Conservation (phyloP, 352 stramenopile species). For the Phytophthora aleatoria region DNA sequence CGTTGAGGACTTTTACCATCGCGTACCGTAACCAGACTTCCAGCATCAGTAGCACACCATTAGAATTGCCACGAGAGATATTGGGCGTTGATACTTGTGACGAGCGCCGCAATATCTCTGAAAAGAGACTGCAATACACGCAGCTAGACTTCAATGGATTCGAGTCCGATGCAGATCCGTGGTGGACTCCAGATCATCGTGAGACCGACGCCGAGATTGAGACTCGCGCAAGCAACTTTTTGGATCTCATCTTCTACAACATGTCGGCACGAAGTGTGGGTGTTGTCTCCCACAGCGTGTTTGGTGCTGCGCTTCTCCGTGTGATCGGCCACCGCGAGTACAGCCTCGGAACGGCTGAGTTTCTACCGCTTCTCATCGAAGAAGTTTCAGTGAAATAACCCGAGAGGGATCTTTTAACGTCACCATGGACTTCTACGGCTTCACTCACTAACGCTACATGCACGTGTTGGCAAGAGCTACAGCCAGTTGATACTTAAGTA, state of each 20-base stretch:
- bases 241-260: slow-evolving; percentile 26
- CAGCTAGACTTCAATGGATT: slow-evolving; percentile 29
- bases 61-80: slow-evolving; percentile 30
- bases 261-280: slow-evolving; percentile 19
- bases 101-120: slow-evolving; percentile 25
- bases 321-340: slow-evolving; percentile 37
- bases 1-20: slow-evolving; percentile 29
- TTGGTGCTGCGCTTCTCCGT: slow-evolving; percentile 31
- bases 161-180: slow-evolving; percentile 26
- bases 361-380: slow-evolving; percentile 36
- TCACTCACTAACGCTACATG: no score
- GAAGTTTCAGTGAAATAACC: background rate
- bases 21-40: slow-evolving; percentile 24
- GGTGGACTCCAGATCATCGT: slow-evolving; percentile 32
- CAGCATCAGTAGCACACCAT: slow-evolving; percentile 16
- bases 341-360: slow-evolving; percentile 32
- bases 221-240: slow-evolving; percentile 24
- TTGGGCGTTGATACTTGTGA: slow-evolving; percentile 32
- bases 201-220: slow-evolving; percentile 26
- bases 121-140: slow-evolving; percentile 29
- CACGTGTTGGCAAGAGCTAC: no score
- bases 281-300: slow-evolving; percentile 36
- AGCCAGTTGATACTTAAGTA: no score
- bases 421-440: no score
- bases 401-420: no score